A percentile compares a stretch with the other conserved stretches of the same genome.
Evolutionary conservation across 163 green algal species (phyloP).

Genomic region (Coccomyxa subellipsoidea): DNA sequence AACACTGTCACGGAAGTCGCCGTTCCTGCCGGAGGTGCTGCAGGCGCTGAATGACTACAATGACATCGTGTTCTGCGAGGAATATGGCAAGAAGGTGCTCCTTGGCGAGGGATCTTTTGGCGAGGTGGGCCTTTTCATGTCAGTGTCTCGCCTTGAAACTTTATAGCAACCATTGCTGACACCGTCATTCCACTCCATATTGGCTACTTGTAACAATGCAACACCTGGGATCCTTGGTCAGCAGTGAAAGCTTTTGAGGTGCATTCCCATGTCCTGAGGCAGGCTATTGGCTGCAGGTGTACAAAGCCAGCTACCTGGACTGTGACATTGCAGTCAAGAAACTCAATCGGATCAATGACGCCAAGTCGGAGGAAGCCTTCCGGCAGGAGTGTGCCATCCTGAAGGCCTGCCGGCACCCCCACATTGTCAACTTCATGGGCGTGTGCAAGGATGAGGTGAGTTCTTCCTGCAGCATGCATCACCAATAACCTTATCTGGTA

Average conservation of each 20-base stretch:
- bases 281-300: conserved; percentile 18
- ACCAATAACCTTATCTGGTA: too few relatives aligned
- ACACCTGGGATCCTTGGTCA: too few relatives aligned
- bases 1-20: background rate
- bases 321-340: conserved; percentile 41
- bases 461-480: too few relatives aligned
- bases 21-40: background rate
- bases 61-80: background rate
- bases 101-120: background rate
- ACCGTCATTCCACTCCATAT: too few relatives aligned
- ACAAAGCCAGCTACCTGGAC: conserved; percentile 12
- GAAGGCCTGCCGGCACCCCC: conserved; percentile 24
- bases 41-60: background rate
- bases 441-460: conserved; percentile 9
- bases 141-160: background rate
- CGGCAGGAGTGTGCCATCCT: conserved; percentile 34
- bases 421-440: conserved; percentile 44
- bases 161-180: too few relatives aligned
- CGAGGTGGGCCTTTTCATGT: background rate
- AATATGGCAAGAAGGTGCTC: background rate
- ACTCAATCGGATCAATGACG: conserved; percentile 15
- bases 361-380: conserved; percentile 21
- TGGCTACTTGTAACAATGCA: too few relatives aligned
- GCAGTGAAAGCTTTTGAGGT: too few relatives aligned
- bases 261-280: too few relatives aligned